phyloP scores from a whole-genome alignment of 441 rosid species.

The Eutrema salsugineum region DNA sequence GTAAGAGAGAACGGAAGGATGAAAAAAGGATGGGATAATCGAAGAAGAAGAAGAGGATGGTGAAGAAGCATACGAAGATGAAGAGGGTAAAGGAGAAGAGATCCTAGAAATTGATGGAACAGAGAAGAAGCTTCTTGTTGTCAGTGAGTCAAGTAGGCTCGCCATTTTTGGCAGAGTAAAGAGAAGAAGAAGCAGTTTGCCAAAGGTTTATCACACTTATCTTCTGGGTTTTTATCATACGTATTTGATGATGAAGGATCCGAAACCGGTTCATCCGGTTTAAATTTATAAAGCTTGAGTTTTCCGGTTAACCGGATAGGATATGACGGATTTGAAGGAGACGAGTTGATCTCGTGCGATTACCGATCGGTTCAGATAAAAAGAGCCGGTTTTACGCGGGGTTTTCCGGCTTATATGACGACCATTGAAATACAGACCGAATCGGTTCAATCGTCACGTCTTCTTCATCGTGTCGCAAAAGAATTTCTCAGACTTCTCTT shows the following conservation, averaged over 20 bases:
- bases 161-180: slow-evolving; percentile 27
- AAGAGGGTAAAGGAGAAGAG: slow-evolving; percentile 7
- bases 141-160: slow-evolving; percentile 31
- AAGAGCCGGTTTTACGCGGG: not conserved
- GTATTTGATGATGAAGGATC: not conserved
- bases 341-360: not conserved
- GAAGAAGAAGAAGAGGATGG: slow-evolving; percentile 12
- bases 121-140: slow-evolving; percentile 26
- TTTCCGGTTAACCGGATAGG: not conserved
- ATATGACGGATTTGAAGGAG: not conserved
- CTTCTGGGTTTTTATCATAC: slow-evolving; percentile 23
- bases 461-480: not conserved
- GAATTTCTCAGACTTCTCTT: not conserved
- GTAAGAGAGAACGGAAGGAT: slow-evolving; percentile 31
- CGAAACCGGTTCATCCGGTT: slow-evolving; percentile 3
- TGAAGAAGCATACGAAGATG: slow-evolving; percentile 21
- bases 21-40: not conserved
- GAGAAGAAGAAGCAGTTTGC: slow-evolving; percentile 32
- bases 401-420: not conserved
- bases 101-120: slow-evolving; percentile 5
- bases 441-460: not conserved
- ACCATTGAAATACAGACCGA: not conserved
- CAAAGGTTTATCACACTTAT: slow-evolving; percentile 30
- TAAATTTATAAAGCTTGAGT: not conserved
- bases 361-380: not conserved